Conservation (phyloP, 257 asterid genomes). For the Agastache rugosa region DNA sequence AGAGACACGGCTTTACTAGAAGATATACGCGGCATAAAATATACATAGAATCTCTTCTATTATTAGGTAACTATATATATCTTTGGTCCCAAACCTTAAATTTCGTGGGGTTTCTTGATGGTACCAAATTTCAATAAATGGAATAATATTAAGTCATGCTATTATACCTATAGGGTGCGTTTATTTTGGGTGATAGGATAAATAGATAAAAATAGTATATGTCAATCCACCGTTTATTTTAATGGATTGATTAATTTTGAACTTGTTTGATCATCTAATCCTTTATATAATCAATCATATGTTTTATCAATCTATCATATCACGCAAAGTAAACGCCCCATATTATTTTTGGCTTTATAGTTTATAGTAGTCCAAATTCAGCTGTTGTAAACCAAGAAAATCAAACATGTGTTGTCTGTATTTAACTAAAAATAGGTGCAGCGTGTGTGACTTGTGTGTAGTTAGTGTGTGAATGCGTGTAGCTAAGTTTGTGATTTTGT, state of each 20-base stretch:
- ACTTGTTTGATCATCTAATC: too few relatives aligned
- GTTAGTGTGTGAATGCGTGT: background rate
- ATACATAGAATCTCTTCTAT: background rate
- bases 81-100: slow-evolving; percentile 19
- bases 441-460: background rate
- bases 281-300: too few relatives aligned
- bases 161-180: too few relatives aligned
- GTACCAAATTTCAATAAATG: background rate
- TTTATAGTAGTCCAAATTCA: slow-evolving; percentile 2
- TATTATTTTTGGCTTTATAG: background rate
- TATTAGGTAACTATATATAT: background rate
- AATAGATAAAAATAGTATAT: too few relatives aligned
- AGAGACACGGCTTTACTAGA: background rate
- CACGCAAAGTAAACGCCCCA: too few relatives aligned
- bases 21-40: background rate
- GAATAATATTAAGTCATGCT: background rate
- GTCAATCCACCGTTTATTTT: too few relatives aligned
- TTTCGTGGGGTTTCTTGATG: background rate
- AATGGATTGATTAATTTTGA: too few relatives aligned
- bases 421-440: background rate
- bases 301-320: too few relatives aligned
- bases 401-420: background rate
- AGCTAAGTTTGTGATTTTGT: background rate
- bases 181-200: too few relatives aligned
- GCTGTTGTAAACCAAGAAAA: background rate